phyloP scores from a whole-genome alignment of 108 stramenopile genomes.

The Tribonema minus region DNA sequence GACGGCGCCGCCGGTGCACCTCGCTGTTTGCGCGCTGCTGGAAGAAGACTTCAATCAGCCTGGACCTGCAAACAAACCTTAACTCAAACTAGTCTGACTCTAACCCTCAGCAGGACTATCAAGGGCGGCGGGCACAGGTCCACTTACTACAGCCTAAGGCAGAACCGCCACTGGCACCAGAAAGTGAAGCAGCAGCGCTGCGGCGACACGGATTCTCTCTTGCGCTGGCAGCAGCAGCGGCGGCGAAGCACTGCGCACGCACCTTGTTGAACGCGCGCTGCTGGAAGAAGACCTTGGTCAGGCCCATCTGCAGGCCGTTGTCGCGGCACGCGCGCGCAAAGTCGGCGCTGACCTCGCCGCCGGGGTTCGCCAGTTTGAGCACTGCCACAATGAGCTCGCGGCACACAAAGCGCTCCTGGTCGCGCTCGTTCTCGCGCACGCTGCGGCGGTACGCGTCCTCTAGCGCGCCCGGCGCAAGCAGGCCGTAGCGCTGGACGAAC shows the following conservation, averaged over 20 bases:
- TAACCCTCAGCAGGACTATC: too few species aligned
- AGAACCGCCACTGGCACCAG: too few species aligned
- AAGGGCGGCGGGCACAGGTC: too few species aligned
- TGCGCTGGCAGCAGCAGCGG: background rate
- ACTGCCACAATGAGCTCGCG: conserved; percentile 22
- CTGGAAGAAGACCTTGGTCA: background rate
- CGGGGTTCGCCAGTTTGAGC: background rate
- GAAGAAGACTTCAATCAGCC: conserved; percentile 18
- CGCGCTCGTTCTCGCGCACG: conserved; percentile 21
- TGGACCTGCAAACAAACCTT: too few species aligned
- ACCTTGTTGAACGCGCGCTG: background rate
- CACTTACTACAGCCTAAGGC: too few species aligned
- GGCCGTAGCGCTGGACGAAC: conserved; percentile 59
- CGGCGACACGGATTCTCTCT: too few species aligned
- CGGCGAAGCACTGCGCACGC: background rate
- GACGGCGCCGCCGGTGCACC: too few species aligned
- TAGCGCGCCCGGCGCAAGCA: conserved; percentile 33
- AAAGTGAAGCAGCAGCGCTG: too few species aligned
- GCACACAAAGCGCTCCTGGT: conserved; percentile 35
- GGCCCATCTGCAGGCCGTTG: conserved; percentile 26
- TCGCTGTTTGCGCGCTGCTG: conserved; percentile 19
- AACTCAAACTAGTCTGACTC: too few species aligned
- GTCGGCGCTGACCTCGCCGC: background rate
- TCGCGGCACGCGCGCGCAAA: conserved; percentile 13
- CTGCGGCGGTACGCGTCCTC: conserved; percentile 28